A percentile compares a stretch with the other conserved stretches of the same genome.
Evolutionary conservation across 2,329 filamentous ascomycete species (phyloP).

Genomic region (Lasiodiplodia hormozganensis): DNA sequence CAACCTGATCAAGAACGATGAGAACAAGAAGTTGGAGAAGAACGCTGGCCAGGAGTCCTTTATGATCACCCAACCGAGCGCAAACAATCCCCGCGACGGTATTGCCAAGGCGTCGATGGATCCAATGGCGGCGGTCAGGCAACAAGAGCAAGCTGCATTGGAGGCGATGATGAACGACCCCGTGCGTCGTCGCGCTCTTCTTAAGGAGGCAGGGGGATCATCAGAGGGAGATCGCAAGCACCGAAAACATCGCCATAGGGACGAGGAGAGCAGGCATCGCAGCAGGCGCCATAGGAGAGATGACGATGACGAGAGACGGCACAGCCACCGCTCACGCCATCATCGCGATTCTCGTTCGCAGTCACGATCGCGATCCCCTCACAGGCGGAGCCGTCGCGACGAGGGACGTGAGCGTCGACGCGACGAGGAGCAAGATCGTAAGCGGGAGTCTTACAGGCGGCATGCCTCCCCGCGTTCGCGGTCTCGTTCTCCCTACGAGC

Average conservation of each 20-base stretch:
- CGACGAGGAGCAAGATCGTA: conserved; percentile 10
- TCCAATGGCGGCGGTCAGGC: conserved; percentile 90
- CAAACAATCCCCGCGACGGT: conserved; percentile 79
- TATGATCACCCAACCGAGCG: conserved; percentile 67
- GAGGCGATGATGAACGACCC: conserved; percentile 79
- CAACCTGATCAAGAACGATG: conserved; percentile 80
- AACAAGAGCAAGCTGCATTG: conserved; percentile 67
- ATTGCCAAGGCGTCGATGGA: conserved; percentile 88
- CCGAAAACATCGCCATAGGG: conserved; percentile 38
- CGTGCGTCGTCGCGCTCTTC: conserved; percentile 68
- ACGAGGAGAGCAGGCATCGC: conserved; percentile 30
- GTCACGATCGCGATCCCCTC: conserved; percentile 21
- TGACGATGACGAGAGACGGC: conserved; percentile 18
- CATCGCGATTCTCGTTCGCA: conserved; percentile 16
- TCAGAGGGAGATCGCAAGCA: conserved; percentile 33
- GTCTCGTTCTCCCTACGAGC: conserved; percentile 31
- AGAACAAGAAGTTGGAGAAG: conserved; percentile 69
- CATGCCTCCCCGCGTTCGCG: conserved; percentile 2
- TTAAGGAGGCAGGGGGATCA: conserved; percentile 48
- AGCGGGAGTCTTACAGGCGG: conserved; percentile 9
- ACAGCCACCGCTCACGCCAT: conserved; percentile 26
- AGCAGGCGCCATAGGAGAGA: conserved; percentile 21
- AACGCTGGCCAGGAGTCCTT: conserved; percentile 68
- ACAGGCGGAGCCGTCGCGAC: conserved; percentile 41
- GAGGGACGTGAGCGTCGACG: conserved; percentile 33